Evolutionary conservation across 164 flowering plant genomes (phyloP), one percentile per base, ranked within the genome.

Genomic region (Buxus sempervirens): DNA sequence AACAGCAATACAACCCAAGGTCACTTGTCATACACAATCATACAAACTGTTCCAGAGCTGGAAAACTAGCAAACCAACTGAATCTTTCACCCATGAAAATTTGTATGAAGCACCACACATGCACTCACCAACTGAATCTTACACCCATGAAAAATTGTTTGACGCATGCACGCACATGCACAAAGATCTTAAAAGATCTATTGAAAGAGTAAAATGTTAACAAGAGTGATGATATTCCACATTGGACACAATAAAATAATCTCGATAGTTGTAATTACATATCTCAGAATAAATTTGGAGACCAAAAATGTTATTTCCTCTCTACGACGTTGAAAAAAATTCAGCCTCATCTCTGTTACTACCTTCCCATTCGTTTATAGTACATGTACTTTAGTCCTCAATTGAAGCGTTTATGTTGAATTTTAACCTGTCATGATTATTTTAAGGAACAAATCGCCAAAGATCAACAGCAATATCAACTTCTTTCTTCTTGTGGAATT

Each of bases 381-480:
- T 48, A 59, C 63, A 67, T 20, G 14, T 5, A 36, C n/a, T 48
- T 10, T 45, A 45, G 51, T 23, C 58, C 38, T 21, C 24, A 21
- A 59, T 26, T 15, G 25, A 4, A n/a, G 18, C 58, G 20, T 14
- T 32, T 18, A 12, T 54, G 21, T 1, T 10, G 48, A 27, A 23
- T 36, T 32, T 36, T 53, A 6, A 55, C 41, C 19, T 41, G 55
- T 24, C 70, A 45, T 66, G 67, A 55, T 38, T 60, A 65, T 13
- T 70, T 57, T 57, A 64, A 8, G 96, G 97, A 28, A 84, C 90
- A 73, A 90, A 90, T 22, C 96, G 87, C 97, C 99, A 95, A 51
- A 95, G 87, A 72, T 91, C 98, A 25, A 95, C 97, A 4, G 96
- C 92, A 75, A 95, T 80, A 70, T 95, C 94, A 64, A 95, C 94